These are phyloP conservation scores for Striga asiatica DNA, from an alignment of 257 asterid species.

Conservation along the genomic window DNA sequence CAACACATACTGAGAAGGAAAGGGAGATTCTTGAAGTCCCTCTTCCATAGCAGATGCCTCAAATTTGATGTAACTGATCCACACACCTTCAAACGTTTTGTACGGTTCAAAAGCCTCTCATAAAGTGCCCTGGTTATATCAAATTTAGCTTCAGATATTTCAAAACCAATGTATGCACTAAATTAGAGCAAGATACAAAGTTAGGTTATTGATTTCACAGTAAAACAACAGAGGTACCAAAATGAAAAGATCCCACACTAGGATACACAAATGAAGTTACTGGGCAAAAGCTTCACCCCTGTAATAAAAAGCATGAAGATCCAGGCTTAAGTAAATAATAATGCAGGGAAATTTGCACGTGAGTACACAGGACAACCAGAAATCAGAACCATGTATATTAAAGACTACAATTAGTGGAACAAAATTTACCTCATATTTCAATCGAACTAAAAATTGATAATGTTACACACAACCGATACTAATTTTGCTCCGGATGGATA, in stretches of 20 bases:
- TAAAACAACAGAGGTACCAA: background rate
- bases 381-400: too few relatives aligned
- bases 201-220: background rate
- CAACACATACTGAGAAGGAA: too few relatives aligned
- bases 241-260: too few relatives aligned
- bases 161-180: slow-evolving; percentile 91
- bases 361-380: too few relatives aligned
- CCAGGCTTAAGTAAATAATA: too few relatives aligned
- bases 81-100: slow-evolving; percentile 92
- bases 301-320: too few relatives aligned
- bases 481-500: too few relatives aligned
- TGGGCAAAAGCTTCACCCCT: background rate
- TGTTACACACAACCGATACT: too few relatives aligned
- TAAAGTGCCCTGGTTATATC: slow-evolving; percentile 80
- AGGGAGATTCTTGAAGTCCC: slow-evolving; percentile 23
- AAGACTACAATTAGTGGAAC: too few relatives aligned
- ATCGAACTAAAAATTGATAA: too few relatives aligned
- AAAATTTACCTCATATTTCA: too few relatives aligned
- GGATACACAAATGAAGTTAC: background rate
- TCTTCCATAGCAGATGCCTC: slow-evolving; percentile 68
- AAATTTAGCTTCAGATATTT: slow-evolving; percentile 71
- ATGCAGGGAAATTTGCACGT: too few relatives aligned
- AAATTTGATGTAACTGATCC: slow-evolving; percentile 94
- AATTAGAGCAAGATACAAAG: slow-evolving; percentile 10
- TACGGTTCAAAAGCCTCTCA: slow-evolving; percentile 83